Conservation (phyloP, 768 basidiomycete species). For the Leccinum pellstonianum region DNA sequence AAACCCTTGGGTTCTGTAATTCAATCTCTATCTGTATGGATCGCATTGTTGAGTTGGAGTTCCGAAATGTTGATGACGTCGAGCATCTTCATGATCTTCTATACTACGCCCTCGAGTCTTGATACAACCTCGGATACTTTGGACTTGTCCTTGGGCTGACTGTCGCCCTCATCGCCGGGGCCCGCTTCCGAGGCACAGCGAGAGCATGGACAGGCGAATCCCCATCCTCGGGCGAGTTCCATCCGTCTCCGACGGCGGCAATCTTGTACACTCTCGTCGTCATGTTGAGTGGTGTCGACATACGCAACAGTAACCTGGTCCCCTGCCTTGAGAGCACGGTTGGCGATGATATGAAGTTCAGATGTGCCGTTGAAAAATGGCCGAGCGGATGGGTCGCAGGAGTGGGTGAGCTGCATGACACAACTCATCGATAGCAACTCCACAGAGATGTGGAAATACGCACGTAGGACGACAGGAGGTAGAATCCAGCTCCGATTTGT, state of each 20-base stretch:
- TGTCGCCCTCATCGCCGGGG: conserved; percentile 26
- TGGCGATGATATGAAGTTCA: conserved; percentile 69
- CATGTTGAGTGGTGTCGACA: conserved; percentile 61
- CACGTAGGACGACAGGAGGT: conserved; percentile 73
- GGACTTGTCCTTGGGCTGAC: conserved; percentile 52
- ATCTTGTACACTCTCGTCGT: conserved; percentile 51
- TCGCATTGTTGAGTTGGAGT: background rate
- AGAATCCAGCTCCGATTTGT: conserved; percentile 76
- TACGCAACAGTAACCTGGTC: conserved; percentile 76
- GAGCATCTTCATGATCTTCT: background rate
- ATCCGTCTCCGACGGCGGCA: conserved; percentile 63
- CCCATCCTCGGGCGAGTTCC: conserved; percentile 81
- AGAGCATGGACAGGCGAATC: conserved; percentile 71
- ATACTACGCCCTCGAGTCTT: conserved; percentile 26
- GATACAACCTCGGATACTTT: conserved; percentile 40
- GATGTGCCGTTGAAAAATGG: conserved; percentile 70
- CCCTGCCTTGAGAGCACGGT: conserved; percentile 64
- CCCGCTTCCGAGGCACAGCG: conserved; percentile 59
- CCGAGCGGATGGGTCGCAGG: conserved; percentile 66
- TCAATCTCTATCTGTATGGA: background rate
- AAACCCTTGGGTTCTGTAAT: background rate
- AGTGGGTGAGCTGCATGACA: conserved; percentile 55
- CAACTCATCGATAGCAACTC: background rate
- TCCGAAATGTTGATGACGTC: background rate
- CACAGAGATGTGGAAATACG: conserved; percentile 17